phyloP scores from a whole-genome alignment of 352 stramenopile genomes.

The Phytophthora podocarpi region DNA sequence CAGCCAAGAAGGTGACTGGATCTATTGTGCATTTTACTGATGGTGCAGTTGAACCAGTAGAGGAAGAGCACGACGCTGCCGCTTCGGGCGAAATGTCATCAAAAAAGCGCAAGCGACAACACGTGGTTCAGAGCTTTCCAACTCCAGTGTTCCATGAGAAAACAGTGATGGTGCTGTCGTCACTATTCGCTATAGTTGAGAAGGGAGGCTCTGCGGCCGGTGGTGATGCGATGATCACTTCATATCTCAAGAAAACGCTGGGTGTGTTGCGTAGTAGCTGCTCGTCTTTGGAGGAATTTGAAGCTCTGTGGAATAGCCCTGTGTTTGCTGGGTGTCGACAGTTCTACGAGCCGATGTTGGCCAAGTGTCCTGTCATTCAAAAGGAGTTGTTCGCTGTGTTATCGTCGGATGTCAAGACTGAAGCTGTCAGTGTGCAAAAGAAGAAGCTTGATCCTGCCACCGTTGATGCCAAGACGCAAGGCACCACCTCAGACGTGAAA shows the following conservation, averaged over 20 bases:
- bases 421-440: conserved; percentile 11
- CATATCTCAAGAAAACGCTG: conserved; percentile 56
- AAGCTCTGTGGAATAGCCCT: conserved; percentile 61
- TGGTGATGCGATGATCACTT: conserved; percentile 34
- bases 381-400: conserved; percentile 36
- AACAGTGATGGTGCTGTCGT: conserved; percentile 54
- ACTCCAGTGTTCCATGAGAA: conserved; percentile 72
- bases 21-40: conserved; percentile 45
- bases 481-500: neutral
- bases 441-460: neutral
- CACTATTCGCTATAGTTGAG: conserved; percentile 49
- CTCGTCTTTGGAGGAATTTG: conserved; percentile 61
- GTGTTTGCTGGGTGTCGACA: conserved; percentile 58
- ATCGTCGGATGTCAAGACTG: conserved; percentile 28
- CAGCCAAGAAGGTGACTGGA: conserved; percentile 31
- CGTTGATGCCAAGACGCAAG: conserved; percentile 4
- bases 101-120: conserved; percentile 38
- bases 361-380: conserved; percentile 41
- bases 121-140: conserved; percentile 52
- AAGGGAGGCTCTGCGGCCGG: conserved; percentile 38
- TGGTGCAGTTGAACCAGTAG: conserved; percentile 25
- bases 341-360: conserved; percentile 67
- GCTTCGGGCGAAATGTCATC: conserved; percentile 12
- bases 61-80: conserved; percentile 23
- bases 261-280: conserved; percentile 48